Evolutionary conservation across 805 yeast species (phyloP).

Genomic region (Cyberlindnera meyerae): DNA sequence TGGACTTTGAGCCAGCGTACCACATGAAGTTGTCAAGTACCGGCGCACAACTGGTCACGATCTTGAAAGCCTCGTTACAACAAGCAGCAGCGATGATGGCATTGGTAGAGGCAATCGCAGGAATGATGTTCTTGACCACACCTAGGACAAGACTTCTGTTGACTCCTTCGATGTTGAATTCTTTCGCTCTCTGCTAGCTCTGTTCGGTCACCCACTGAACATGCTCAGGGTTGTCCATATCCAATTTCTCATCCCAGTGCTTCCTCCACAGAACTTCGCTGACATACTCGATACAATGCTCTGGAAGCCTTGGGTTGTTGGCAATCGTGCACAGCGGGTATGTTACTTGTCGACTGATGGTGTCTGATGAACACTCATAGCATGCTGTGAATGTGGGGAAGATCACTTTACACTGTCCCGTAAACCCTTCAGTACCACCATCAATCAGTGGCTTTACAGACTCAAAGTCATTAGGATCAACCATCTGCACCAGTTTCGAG

Average conservation of each 20-base stretch:
- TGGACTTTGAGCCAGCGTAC: conserved; percentile 79
- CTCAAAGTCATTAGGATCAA: conserved; percentile 45
- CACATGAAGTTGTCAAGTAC: conserved; percentile 72
- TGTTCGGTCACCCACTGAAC: conserved; percentile 55
- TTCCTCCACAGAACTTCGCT: conserved; percentile 70
- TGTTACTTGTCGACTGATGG: conserved; percentile 56
- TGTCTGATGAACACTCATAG: conserved; percentile 83
- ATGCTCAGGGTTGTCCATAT: conserved; percentile 65
- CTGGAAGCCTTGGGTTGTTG: conserved; percentile 89
- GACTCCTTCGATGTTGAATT: conserved; percentile 66
- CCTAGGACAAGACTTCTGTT: conserved; percentile 72
- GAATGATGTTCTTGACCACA: conserved; percentile 85
- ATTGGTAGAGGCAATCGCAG: conserved; percentile 91
- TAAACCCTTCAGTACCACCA: conserved; percentile 94
- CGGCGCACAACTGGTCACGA: conserved; percentile 67
- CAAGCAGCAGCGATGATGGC: conserved; percentile 88
- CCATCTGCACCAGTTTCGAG: conserved; percentile 57
- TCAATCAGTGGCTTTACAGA: conserved; percentile 69
- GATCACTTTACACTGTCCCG: conserved; percentile 86
- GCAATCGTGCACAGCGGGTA: conserved; percentile 94
- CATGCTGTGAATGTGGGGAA: conserved; percentile 84
- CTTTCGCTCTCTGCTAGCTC: conserved; percentile 54
- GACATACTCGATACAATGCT: conserved; percentile 93
- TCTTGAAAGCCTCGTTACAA: conserved; percentile 79
- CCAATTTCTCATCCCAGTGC: conserved; percentile 42